Conservation (phyloP, 306 rosid genomes). For the Prunus dulcis region DNA sequence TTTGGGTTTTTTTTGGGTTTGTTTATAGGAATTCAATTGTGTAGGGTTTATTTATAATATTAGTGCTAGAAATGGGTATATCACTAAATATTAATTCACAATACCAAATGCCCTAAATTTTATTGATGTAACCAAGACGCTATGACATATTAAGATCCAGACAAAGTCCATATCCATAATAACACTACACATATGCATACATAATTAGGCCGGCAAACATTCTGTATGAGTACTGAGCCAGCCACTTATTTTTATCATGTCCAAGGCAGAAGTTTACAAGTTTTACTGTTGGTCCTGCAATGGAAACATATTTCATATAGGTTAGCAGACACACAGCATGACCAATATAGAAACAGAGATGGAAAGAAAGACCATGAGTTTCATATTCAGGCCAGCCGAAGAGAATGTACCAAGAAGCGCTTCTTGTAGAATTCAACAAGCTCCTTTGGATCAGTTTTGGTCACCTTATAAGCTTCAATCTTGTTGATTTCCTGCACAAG, state of each 20-base stretch:
- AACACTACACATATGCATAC: background rate
- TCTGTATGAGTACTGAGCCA: background rate
- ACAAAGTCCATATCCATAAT: background rate
- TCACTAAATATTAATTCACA: too few relatives aligned
- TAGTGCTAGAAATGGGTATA: too few relatives aligned
- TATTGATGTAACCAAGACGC: background rate
- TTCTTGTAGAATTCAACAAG: conserved; percentile 43
- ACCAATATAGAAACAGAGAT: background rate
- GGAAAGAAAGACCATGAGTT: background rate
- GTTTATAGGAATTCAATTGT: too few relatives aligned
- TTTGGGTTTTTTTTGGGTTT: too few relatives aligned
- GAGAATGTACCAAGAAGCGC: conserved; percentile 43
- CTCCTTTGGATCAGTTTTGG: conserved; percentile 48
- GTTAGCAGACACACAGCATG: background rate
- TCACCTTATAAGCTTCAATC: conserved; percentile 57
- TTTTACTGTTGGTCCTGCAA: conserved; percentile 49
- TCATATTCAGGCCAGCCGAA: background rate
- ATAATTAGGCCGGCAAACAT: background rate
- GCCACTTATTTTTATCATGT: background rate
- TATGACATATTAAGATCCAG: background rate
- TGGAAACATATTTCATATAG: background rate
- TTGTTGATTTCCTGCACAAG: conserved; percentile 55
- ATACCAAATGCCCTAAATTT: background rate
- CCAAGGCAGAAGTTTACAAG: background rate
- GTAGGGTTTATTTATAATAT: too few relatives aligned